Evolutionary conservation across 495 filamentous ascomycete species (phyloP).

Genomic region (Penicillium coffeae): DNA sequence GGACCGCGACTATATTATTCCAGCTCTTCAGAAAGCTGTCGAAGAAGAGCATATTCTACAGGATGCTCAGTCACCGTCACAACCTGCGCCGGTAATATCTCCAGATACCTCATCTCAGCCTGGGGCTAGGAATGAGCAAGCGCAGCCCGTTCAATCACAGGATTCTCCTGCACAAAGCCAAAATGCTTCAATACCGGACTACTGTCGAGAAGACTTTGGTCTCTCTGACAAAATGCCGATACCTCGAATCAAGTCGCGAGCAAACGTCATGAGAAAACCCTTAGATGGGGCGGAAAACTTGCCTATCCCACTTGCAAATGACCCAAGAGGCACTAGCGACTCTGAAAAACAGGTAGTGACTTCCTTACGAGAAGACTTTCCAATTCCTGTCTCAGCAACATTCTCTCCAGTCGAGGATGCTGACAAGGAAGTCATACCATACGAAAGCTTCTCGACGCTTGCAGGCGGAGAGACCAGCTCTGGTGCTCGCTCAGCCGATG

Average conservation of each 20-base stretch:
- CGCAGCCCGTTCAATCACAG: neutral
- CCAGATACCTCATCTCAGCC: neutral
- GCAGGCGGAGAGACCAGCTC: slow-evolving; percentile 1
- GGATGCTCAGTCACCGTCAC: neutral
- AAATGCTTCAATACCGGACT: neutral
- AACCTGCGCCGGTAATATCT: neutral
- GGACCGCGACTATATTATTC: slow-evolving; percentile 13
- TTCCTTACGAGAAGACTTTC: slow-evolving; percentile 3
- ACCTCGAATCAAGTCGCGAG: neutral
- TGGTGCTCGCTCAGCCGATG: neutral
- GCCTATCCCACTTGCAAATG: neutral
- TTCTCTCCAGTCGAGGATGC: neutral
- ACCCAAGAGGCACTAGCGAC: neutral
- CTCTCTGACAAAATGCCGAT: slow-evolving; percentile 8
- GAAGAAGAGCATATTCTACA: slow-evolving; percentile 8
- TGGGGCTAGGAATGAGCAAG: neutral
- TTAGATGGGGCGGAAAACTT: neutral
- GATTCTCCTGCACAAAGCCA: neutral
- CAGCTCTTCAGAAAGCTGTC: slow-evolving; percentile 4
- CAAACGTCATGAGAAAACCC: neutral
- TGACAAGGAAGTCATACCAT: slow-evolving; percentile 2
- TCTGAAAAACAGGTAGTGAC: slow-evolving; percentile 4
- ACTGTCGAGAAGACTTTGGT: slow-evolving; percentile 1
- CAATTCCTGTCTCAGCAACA: slow-evolving; percentile 5
- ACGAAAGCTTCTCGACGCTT: slow-evolving; percentile 1